Evolutionary conservation across 2,329 filamentous ascomycete species (phyloP).

Genomic region (Neonectria punicea): DNA sequence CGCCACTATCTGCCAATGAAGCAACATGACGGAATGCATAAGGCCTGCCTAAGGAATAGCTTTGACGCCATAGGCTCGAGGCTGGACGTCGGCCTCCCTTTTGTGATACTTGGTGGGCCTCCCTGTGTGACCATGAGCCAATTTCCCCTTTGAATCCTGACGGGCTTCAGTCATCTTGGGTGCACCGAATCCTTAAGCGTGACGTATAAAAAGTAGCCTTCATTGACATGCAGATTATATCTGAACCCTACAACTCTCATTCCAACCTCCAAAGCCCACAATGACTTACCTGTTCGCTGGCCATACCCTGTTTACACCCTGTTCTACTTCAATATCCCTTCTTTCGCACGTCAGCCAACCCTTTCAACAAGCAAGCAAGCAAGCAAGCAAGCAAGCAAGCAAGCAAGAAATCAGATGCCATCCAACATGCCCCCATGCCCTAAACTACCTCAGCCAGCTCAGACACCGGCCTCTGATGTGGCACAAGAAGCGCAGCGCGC

Average conservation of each 20-base stretch:
- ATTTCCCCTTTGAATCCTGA: neutral
- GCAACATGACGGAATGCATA: neutral
- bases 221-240: neutral
- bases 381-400: constrained; percentile 42
- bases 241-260: neutral
- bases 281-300: too few relatives aligned
- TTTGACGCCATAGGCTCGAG: neutral
- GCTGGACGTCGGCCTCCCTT: neutral
- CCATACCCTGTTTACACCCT: neutral
- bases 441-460: too few relatives aligned
- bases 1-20: neutral
- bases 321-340: neutral
- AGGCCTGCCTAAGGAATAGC: neutral
- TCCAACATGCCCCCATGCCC: too few relatives aligned
- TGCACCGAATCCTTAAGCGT: neutral
- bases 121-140: neutral
- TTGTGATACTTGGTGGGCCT: neutral
- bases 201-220: neutral
- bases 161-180: too few relatives aligned
- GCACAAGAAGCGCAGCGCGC: too few relatives aligned
- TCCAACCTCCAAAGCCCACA: neutral
- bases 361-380: neutral
- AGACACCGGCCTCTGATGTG: too few relatives aligned
- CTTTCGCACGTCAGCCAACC: too few relatives aligned
- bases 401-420: constrained; percentile 42